phyloP scores from a whole-genome alignment of 169 alveolate genomes.

The Neospora caninum region DNA sequence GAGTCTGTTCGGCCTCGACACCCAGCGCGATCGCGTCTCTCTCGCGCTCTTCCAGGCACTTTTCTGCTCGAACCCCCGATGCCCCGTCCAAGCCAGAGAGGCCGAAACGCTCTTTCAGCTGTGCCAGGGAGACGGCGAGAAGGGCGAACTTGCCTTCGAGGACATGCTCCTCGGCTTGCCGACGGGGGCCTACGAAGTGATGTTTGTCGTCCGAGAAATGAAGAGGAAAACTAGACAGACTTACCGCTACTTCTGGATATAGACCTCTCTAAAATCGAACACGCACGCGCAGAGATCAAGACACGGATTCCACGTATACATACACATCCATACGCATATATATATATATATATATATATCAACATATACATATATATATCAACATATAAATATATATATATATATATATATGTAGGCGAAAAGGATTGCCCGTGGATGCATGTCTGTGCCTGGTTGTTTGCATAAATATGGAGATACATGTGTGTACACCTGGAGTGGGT shows the following conservation, averaged over 20 bases:
- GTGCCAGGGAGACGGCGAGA: not conserved
- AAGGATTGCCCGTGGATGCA: too few relatives aligned
- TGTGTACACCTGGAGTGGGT: not conserved
- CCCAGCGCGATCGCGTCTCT: not conserved
- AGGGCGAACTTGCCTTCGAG: not conserved
- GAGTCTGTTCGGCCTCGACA: not conserved
- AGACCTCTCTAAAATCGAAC: not conserved
- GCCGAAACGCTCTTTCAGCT: not conserved
- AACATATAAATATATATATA: too few relatives aligned
- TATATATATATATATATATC: not conserved
- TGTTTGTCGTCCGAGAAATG: slow-evolving; percentile 3
- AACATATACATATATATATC: too few relatives aligned
- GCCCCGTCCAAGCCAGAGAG: not conserved
- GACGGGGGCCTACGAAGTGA: not conserved
- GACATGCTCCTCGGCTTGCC: not conserved
- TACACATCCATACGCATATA: not conserved
- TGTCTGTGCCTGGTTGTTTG: not conserved
- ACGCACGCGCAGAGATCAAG: not conserved
- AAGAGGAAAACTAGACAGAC: not conserved
- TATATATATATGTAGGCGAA: too few relatives aligned
- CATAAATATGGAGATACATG: not conserved
- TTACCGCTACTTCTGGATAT: slow-evolving; percentile 25
- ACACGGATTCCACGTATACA: not conserved
- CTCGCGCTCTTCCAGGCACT: not conserved
- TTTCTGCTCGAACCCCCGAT: not conserved